Base-by-base conservation (phyloP, 331 rosid genomes). In the Arachis monticola region DNA sequence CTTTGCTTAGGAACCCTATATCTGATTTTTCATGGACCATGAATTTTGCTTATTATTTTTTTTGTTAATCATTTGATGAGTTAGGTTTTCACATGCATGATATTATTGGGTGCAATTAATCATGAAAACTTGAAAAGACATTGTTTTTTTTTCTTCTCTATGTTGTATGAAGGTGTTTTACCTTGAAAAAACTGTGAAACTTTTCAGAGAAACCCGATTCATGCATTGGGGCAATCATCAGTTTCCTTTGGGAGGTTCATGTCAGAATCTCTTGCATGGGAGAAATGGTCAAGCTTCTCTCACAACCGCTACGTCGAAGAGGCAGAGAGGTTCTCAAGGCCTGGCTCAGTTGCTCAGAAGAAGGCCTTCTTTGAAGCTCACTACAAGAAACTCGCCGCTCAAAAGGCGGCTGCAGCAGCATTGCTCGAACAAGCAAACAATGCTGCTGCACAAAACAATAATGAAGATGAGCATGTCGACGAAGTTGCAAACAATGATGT, bases 291-390 rank as follows among this genome's bases (percentile, higher is more conserved):
- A 1, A 81, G 83, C 22, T 85, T 93, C 77, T 88, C 97, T 27
- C 84, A 85, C 68, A 93, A 93, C 73, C 96, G 95, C 22, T 91
- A 93, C 1, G 97, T 93, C 0, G 98, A 93, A 80, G 98, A 93
- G 80, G 98, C 98, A 0, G 96, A 93, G 89, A 84, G 88, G 82
- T 84, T 44, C 65, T 79, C 98, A 3, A 77, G 75, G 13, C 97
- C 97, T 0, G 98, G 98, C 27, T 89, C 97, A 8, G 97, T 93
- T 59, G 98, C 98, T 1, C 97, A 91, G 83, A 93, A 93, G 89
- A 93, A 93, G 77, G 98, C 98, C 56, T 93, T 93, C 84, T 93
- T 93, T 80, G 98, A 93, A 87, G 98, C 97, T 61, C 98, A 93
- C 70, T 93, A 93, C 89, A 93, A 85, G 83, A 93, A 86, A 65